Evolutionary conservation across 345 rosid genomes (phyloP).

Genomic region (Microthlaspi erraticum): DNA sequence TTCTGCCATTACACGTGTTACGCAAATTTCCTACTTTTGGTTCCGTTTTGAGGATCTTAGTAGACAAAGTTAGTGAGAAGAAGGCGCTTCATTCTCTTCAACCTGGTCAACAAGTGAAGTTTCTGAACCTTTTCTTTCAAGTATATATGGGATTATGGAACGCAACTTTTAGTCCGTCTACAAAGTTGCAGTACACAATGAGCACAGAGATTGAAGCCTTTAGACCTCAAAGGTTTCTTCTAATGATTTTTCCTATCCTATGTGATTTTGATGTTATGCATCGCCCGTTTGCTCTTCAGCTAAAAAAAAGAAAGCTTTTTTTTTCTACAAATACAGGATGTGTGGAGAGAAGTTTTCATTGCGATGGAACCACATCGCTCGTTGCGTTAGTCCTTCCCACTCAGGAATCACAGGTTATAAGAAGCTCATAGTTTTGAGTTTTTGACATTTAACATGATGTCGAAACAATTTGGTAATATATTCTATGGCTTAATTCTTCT

Average conservation of each 20-base stretch:
- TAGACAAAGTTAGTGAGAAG: conserved; percentile 32
- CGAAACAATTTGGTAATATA: not conserved
- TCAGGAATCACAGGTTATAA: conserved; percentile 42
- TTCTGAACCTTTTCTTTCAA: conserved; percentile 40
- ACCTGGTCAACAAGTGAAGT: conserved; percentile 42
- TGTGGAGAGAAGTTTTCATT: conserved; percentile 19
- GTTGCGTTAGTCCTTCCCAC: conserved; percentile 17
- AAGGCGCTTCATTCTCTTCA: conserved; percentile 34
- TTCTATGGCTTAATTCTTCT: not conserved
- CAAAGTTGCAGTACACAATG: conserved; percentile 41
- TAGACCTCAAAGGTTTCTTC: conserved; percentile 35
- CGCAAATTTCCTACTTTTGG: conserved; percentile 44
- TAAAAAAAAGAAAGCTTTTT: not conserved
- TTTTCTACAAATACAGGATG: conserved; percentile 16
- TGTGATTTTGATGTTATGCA: conserved; percentile 22
- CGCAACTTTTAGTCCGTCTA: conserved; percentile 38
- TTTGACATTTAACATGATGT: not conserved
- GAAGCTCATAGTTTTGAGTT: not conserved
- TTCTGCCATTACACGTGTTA: conserved; percentile 23
- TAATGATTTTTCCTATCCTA: not conserved
- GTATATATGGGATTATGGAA: conserved; percentile 38
- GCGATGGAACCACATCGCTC: conserved; percentile 16
- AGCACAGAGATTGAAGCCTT: conserved; percentile 26
- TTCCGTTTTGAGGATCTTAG: conserved; percentile 40
- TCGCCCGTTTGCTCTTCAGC: not conserved